Evolutionary conservation across 2,329 filamentous ascomycete genomes (phyloP).

Genomic region (Pseudocercospora fijiensis): DNA sequence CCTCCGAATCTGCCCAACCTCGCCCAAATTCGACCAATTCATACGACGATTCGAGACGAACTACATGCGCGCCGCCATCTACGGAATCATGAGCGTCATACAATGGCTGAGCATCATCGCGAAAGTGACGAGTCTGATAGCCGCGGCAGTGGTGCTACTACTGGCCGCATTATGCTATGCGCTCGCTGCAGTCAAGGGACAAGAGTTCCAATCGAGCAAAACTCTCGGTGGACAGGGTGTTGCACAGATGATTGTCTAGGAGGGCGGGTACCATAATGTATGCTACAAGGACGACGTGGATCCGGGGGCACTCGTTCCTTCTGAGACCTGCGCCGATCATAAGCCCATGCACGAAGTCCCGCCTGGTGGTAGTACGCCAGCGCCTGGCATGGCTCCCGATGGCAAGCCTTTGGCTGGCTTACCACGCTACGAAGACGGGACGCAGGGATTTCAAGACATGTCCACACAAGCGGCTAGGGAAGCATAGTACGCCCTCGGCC

Average conservation of each 20-base stretch:
- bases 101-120: slow-evolving; percentile 79
- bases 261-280: neutral
- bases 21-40: slow-evolving; percentile 78
- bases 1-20: slow-evolving; percentile 96
- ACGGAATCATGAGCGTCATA: slow-evolving; percentile 73
- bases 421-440: neutral
- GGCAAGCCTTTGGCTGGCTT: neutral
- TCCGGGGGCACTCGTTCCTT: neutral
- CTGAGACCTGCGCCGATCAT: neutral
- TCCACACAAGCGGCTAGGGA: neutral
- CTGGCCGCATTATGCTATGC: slow-evolving; percentile 78
- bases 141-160: slow-evolving; percentile 76
- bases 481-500: neutral
- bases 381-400: neutral
- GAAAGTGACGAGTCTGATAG: slow-evolving; percentile 71
- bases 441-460: neutral
- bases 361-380: neutral
- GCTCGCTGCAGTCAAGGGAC: slow-evolving; percentile 74
- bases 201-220: slow-evolving; percentile 89
- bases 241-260: slow-evolving; percentile 92
- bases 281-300: neutral
- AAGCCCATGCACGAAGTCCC: neutral
- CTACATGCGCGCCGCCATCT: slow-evolving; percentile 91
- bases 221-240: slow-evolving; percentile 90
- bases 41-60: slow-evolving; percentile 94